These are phyloP conservation scores for Podospora conica DNA, from an alignment of 495 filamentous ascomycete genomes.

Conservation along the genomic window DNA sequence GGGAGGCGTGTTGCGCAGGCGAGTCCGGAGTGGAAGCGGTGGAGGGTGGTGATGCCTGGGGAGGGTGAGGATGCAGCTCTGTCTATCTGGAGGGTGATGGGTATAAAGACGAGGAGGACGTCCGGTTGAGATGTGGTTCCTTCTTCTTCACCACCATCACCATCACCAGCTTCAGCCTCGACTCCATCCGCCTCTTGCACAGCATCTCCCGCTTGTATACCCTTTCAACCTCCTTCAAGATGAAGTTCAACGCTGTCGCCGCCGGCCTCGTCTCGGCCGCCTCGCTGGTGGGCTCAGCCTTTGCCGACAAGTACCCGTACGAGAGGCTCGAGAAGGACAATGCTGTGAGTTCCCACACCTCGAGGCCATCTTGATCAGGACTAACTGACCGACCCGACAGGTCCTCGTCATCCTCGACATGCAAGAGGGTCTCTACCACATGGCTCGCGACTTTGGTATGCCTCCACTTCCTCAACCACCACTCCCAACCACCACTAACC, in stretches of 20 bases:
- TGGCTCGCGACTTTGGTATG: constrained; percentile 55
- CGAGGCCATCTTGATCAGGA: background rate
- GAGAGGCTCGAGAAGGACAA: constrained; percentile 25
- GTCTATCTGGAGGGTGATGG: background rate
- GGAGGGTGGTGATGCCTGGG: background rate
- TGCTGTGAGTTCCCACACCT: constrained; percentile 8
- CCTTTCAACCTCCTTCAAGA: background rate
- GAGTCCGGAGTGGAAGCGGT: background rate
- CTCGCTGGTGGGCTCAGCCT: constrained; percentile 13
- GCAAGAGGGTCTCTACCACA: constrained; percentile 61
- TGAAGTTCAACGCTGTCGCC: constrained; percentile 8
- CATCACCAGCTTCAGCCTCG: background rate
- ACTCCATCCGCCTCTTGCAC: background rate
- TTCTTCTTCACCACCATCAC: background rate
- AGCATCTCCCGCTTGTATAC: background rate
- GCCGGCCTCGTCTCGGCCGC: constrained; percentile 14
- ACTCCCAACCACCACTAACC: background rate
- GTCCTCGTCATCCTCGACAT: constrained; percentile 65
- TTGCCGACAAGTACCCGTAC: constrained; percentile 12
- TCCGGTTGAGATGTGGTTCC: background rate
- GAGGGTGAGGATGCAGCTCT: background rate
- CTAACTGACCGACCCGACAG: constrained; percentile 19
- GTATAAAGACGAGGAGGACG: background rate
- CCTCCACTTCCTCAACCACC: background rate
- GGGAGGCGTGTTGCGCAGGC: background rate